Base-by-base conservation (phyloP, 495 filamentous ascomycete genomes). In the Pseudevernia furfuracea region DNA sequence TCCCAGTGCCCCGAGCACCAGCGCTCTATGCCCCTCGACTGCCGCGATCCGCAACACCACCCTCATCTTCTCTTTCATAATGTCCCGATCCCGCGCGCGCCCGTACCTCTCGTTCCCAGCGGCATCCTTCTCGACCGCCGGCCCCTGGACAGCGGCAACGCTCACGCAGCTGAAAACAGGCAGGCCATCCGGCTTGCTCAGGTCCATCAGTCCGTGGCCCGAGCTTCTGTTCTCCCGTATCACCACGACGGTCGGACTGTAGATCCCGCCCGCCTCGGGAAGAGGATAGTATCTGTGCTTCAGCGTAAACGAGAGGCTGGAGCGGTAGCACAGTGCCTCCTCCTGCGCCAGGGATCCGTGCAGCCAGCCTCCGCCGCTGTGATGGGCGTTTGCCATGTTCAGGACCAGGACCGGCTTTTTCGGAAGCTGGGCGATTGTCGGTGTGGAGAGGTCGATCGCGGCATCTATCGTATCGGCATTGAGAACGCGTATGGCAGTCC, bases 381-480 rank as follows among this genome's bases (percentile, higher is more conserved):
- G 70, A 3, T 76, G 60, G 0, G 81, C 80, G 15, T 81, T 86
- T 12, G 84, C 86, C 67, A 87, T 77, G 69, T 88, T 88, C 37
- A 89, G 75, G 21, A 88, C 76, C 38, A 79, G 82, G 8, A 87
- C 77, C 2, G 74, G 74, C 21, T 74, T 74, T 21, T 34, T 19
- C 28, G 64, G 21, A 32, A 57, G 38, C 25, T 38, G 30, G 11
- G 53, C 19, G 15, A 39, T 23, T 15, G 59, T 66, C 23, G 59
- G 39, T 7, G 56, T 49, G 11, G 64, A 44, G 15, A 61, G 28
- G 3, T 60, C 52, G 65, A 87, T 84, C 65, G 85, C 85, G 44
- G 92, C 91, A 67, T 96, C 91, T 14, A 97, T 81, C 2, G 89
- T 93, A 58, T 88, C 85, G 19, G 88, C 87, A 70, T 92, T 89